Base-by-base conservation (phyloP, 164 flowering plant species). In the Chimonanthus praecox region DNA sequence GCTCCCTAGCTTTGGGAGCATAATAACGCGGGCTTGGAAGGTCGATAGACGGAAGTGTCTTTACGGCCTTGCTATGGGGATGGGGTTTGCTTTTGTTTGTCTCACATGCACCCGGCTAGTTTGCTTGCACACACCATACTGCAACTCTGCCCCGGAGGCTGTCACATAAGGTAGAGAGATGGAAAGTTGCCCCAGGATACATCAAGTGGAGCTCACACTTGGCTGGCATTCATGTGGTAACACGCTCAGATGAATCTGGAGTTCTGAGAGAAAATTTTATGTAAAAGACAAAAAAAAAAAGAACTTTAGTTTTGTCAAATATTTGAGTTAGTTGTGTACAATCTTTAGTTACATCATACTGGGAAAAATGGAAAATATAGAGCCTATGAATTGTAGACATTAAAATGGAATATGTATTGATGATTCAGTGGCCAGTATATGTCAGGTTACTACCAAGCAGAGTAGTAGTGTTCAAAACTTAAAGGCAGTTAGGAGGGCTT, bases 81-180 rank as follows among this genome's bases (percentile, higher is more conserved):
- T 85, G 51, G 87, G 74, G 7, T 87, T 88, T 77, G 89, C 97
- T 11, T 80, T 80, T 11, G 33, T 88, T 47, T 94, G 98, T 78
- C 78, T 94, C 20, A 85, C 84, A 4, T 87, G 77, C 78, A 92
- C 99, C 4, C 89, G 84, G 77, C 72, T 94, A 74, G 97, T 94
- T 46, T 92, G 97, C 85, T 77, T 92, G 88, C 89, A 89, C 81
- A 94, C 99, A 3, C 92, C 95, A 33, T 94, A 92, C 78, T 92
- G 99, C 80, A 90, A 94, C 74, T 91, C 97, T 11, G 99, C 99
- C 0, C 97, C 99, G 0, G 97, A 91, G 80, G 99, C 99, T 71
- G 97, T 92, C 48, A 86, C 87, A 80, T 92, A 77, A 87, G 11
- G 44, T 45, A 63, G 5, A 9, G 68, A 66, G 46, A 11, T 43